phyloP scores from a whole-genome alignment of 2,329 filamentous ascomycete genomes.

The Fusarium albidum region DNA sequence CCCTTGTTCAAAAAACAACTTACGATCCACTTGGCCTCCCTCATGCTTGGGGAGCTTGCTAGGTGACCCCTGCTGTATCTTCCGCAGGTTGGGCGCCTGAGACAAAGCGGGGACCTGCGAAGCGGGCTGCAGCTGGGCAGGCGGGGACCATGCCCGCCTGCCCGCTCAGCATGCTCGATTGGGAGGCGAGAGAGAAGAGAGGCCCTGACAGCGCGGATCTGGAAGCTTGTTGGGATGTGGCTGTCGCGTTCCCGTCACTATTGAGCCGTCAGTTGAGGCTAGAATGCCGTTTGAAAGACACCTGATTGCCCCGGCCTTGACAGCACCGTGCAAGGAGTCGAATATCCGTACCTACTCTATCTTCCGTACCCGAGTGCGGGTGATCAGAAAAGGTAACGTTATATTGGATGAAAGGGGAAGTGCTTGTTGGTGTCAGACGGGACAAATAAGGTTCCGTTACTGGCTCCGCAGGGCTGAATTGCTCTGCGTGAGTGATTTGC shows the following conservation, averaged over 20 bases:
- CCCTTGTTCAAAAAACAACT: slow-evolving; percentile 27
- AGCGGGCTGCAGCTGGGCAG: too few relatives aligned
- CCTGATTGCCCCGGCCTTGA: too few relatives aligned
- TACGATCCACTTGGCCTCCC: slow-evolving; percentile 9
- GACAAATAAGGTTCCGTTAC: slow-evolving; percentile 27
- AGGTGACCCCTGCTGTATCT: slow-evolving; percentile 2
- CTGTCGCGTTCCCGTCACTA: too few relatives aligned
- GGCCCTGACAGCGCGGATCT: slow-evolving; percentile 5
- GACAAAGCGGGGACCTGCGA: slow-evolving; percentile 18
- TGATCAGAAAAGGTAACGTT: too few relatives aligned
- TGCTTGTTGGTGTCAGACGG: slow-evolving; percentile 1
- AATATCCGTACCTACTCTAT: too few relatives aligned
- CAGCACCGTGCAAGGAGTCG: neutral
- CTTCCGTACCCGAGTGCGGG: neutral
- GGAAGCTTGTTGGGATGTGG: neutral
- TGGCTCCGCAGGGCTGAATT: slow-evolving; percentile 24
- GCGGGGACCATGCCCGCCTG: slow-evolving; percentile 10
- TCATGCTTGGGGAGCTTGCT: slow-evolving; percentile 1
- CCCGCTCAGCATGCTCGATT: neutral
- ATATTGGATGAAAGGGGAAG: neutral
- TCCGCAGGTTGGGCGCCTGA: slow-evolving; percentile 22
- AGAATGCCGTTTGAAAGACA: too few relatives aligned
- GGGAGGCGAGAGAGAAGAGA: neutral
- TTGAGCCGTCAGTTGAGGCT: too few relatives aligned
- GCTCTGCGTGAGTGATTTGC: slow-evolving; percentile 10